phyloP scores from a whole-genome alignment of 306 rosid genomes.

The Acacia acuminata region DNA sequence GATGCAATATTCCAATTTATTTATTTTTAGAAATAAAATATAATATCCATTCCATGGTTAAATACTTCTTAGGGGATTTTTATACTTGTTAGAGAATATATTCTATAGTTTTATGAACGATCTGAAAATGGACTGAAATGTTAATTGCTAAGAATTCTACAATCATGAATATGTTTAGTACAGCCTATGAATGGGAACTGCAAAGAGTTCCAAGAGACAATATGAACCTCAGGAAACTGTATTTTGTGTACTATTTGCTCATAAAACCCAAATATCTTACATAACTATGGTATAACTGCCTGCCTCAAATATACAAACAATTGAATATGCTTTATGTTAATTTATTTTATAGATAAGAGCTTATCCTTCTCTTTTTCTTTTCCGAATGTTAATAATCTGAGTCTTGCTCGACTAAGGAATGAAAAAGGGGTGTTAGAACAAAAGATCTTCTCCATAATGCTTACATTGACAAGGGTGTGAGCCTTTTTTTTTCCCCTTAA shows the following conservation, averaged over 20 bases:
- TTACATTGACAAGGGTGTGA: background rate
- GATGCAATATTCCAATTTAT: background rate
- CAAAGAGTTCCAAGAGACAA: background rate
- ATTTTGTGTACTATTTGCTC: background rate
- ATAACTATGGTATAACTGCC: background rate
- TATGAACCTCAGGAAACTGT: slow-evolving; percentile 1
- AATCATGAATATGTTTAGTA: background rate
- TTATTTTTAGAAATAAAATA: background rate
- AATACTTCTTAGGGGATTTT: background rate
- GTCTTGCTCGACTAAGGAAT: background rate
- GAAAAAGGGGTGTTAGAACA: background rate
- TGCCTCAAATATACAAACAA: background rate
- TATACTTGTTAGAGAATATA: background rate
- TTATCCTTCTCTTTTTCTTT: background rate
- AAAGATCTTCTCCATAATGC: background rate
- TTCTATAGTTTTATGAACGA: background rate
- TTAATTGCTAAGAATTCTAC: background rate
- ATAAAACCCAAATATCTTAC: background rate
- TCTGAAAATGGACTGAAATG: background rate
- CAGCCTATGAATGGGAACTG: background rate
- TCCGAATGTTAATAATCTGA: background rate
- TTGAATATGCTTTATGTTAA: background rate
- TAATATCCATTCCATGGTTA: background rate
- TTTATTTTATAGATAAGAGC: background rate
- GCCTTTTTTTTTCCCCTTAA: too few species aligned